phyloP scores from a whole-genome alignment of 2,329 filamentous ascomycete genomes.

The Orbilia blumenaviensis region DNA sequence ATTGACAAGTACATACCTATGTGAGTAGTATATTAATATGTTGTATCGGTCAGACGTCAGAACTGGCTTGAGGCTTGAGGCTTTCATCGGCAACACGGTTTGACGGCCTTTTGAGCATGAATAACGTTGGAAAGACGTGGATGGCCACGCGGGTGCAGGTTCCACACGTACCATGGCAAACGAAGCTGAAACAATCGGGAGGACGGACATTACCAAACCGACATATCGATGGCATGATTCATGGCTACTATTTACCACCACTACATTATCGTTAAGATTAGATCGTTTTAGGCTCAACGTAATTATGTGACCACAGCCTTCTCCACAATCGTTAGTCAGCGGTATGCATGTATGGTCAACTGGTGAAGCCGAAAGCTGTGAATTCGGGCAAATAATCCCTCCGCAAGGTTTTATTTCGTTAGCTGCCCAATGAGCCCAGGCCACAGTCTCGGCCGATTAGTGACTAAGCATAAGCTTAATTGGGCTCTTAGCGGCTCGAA shows the following conservation, averaged over 20 bases:
- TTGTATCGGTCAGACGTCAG: too few species aligned
- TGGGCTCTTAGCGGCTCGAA: neutral
- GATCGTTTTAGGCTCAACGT: neutral
- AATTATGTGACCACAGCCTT: neutral
- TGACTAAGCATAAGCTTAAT: constrained; percentile 1
- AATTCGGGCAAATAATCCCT: constrained; percentile 7
- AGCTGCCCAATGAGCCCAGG: neutral
- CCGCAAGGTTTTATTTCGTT: neutral
- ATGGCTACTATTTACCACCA: too few species aligned
- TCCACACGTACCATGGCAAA: neutral
- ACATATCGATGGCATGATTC: constrained; percentile 12
- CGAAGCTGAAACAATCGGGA: neutral
- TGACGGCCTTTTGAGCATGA: too few species aligned
- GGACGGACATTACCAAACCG: constrained; percentile 8
- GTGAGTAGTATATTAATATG: too few species aligned
- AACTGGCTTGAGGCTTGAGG: too few species aligned
- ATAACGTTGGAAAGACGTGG: neutral
- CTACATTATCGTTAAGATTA: constrained; percentile 1
- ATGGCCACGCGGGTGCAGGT: too few species aligned
- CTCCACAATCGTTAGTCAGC: neutral
- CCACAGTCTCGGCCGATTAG: neutral
- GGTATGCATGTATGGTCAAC: neutral
- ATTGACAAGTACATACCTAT: too few species aligned
- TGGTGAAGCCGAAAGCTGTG: neutral
- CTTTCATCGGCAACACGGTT: neutral